A percentile compares a stretch with the other conserved stretches of the same genome.
These are phyloP conservation scores for Citrus sinensis DNA, from an alignment of 345 rosid genomes.

Conservation along the genomic window DVS_A1.0 CM039164.1:23309501-23310000, in stretches of 20 bases:
- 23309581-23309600: constrained; percentile 94
- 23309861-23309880: constrained; percentile 86
- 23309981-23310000: background rate
- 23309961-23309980: background rate
- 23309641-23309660: constrained; percentile 86
- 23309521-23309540: background rate
- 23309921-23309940: constrained; percentile 96
- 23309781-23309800: constrained; percentile 95
- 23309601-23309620: constrained; percentile 81
- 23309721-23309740: background rate
- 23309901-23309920: constrained; percentile 92
- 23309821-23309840: constrained; percentile 67
- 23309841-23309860: constrained; percentile 84
- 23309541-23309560: background rate
- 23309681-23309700: background rate
- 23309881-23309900: constrained; percentile 89
- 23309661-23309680: constrained; percentile 36
- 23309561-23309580: constrained; percentile 61
- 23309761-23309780: constrained; percentile 92
- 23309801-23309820: constrained; percentile 94
- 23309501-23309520: background rate
- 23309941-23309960: constrained; percentile 68
- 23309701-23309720: background rate
- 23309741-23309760: constrained; percentile 41
- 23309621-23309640: constrained; percentile 95